Evolutionary conservation across 1,139 yeast species (phyloP).

Genomic region (Suhomyces terraborum): DNA sequence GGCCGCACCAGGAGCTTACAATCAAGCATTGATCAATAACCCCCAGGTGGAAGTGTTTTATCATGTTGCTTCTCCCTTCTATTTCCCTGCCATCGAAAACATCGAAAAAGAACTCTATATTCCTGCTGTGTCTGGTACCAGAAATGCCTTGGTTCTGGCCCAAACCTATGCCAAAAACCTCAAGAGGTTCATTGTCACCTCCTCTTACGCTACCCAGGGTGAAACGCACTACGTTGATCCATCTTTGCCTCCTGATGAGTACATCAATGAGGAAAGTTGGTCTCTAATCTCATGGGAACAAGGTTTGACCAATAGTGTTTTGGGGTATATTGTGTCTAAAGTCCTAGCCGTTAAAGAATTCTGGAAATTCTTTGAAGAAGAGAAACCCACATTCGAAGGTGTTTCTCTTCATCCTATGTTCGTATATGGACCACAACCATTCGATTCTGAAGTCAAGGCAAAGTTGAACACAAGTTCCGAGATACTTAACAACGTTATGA

Average conservation of each 20-base stretch:
- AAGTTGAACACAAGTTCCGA: background rate
- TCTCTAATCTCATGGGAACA: background rate
- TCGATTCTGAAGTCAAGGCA: slow-evolving; percentile 1
- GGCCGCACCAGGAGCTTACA: slow-evolving; percentile 13
- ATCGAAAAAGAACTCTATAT: background rate
- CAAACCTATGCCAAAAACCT: slow-evolving; percentile 1
- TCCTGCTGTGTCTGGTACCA: slow-evolving; percentile 2
- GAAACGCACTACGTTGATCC: background rate
- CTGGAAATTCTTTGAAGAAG: slow-evolving; percentile 1
- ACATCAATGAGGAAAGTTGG: slow-evolving; percentile 2
- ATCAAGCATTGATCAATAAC: background rate
- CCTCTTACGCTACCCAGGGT: slow-evolving; percentile 1
- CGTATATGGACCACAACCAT: slow-evolving; percentile 1
- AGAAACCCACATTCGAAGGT: slow-evolving; percentile 2
- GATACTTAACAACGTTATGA: slow-evolving; percentile 1
- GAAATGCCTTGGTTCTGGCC: slow-evolving; percentile 1
- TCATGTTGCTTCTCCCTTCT: slow-evolving; percentile 2
- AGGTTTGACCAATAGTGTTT: background rate
- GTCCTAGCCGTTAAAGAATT: background rate
- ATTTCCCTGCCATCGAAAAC: background rate
- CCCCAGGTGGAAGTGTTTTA: background rate
- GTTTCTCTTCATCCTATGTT: background rate
- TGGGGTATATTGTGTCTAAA: slow-evolving; percentile 2
- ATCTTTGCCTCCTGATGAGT: background rate
- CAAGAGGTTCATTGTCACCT: slow-evolving; percentile 2